A percentile compares a stretch with the other conserved stretches of the same genome.
phyloP scores from a whole-genome alignment of 2,329 filamentous ascomycete species.

The Fusarium nygamai region DNA sequence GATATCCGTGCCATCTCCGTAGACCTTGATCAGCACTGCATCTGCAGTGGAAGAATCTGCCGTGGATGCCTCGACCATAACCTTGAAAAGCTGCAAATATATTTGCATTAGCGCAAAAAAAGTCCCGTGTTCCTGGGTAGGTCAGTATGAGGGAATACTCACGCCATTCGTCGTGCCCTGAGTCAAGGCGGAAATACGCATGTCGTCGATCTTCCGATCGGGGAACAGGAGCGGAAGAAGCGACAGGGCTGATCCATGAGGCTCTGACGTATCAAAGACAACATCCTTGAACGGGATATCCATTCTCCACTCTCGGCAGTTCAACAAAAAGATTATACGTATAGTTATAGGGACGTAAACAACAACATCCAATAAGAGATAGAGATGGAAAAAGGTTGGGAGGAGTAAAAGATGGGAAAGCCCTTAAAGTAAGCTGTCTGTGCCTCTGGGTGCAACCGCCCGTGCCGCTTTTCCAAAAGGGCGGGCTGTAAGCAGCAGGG shows the following conservation, averaged over 20 bases:
- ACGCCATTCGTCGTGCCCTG: conserved; percentile 39
- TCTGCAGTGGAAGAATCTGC: neutral
- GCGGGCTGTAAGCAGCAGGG: neutral
- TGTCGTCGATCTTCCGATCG: neutral
- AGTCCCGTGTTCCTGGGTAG: neutral
- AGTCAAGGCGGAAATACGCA: conserved; percentile 19
- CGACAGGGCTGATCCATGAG: conserved; percentile 14
- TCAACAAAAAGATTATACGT: neutral
- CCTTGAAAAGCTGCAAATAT: conserved; percentile 31
- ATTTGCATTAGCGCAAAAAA: neutral
- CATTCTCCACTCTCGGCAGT: conserved; percentile 6
- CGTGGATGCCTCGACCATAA: neutral
- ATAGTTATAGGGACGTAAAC: neutral
- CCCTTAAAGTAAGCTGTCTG: neutral
- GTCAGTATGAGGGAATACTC: neutral
- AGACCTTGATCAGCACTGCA: conserved; percentile 33
- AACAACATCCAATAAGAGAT: neutral
- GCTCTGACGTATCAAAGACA: conserved; percentile 23
- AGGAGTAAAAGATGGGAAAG: neutral
- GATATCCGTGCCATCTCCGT: conserved; percentile 36
- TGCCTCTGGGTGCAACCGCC: neutral
- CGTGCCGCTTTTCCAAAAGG: neutral
- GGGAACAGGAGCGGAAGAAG: conserved; percentile 26
- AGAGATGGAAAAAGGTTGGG: too few relatives aligned
- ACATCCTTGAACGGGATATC: conserved; percentile 25